Conservation (phyloP, 108 stramenopile species). For the Discostella pseudostelligera region DNA sequence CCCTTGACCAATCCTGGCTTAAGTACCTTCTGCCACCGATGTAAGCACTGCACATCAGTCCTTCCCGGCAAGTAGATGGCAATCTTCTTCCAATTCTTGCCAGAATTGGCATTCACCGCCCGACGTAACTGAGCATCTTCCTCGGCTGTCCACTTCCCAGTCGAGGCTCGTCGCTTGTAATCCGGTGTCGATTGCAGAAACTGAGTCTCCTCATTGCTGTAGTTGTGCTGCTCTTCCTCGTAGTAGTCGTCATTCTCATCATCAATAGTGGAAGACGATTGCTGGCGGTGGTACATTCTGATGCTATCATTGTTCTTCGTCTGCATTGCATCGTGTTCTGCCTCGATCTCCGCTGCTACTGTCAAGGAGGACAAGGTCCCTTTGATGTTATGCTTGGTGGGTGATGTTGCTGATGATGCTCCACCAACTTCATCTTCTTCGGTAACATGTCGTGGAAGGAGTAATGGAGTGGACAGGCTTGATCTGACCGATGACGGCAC, state of each 20-base stretch:
- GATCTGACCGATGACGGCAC: background rate
- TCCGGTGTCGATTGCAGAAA: slow-evolving; percentile 19
- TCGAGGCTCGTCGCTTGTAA: slow-evolving; percentile 77
- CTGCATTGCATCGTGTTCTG: background rate
- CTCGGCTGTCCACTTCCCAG: slow-evolving; percentile 86
- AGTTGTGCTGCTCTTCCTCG: slow-evolving; percentile 2
- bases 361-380: slow-evolving; percentile 6
- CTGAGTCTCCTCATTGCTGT: slow-evolving; percentile 40
- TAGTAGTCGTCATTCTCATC: background rate
- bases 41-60: slow-evolving; percentile 95
- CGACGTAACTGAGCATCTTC: slow-evolving; percentile 76
- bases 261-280: background rate
- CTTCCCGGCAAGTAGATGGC: slow-evolving; percentile 74
- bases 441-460: slow-evolving; percentile 5
- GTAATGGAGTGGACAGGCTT: background rate
- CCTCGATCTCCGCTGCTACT: slow-evolving; percentile 1
- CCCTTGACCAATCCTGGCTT: slow-evolving; percentile 97
- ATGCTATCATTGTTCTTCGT: background rate
- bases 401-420: background rate
- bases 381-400: background rate
- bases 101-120: slow-evolving; percentile 85
- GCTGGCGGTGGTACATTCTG: background rate
- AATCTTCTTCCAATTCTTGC: slow-evolving; percentile 97
- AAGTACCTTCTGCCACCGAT: slow-evolving; percentile 99
- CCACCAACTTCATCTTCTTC: background rate